phyloP scores from a whole-genome alignment of 192 early-diverging fungal genomes.

The Glomus cerebriforme region DNA sequence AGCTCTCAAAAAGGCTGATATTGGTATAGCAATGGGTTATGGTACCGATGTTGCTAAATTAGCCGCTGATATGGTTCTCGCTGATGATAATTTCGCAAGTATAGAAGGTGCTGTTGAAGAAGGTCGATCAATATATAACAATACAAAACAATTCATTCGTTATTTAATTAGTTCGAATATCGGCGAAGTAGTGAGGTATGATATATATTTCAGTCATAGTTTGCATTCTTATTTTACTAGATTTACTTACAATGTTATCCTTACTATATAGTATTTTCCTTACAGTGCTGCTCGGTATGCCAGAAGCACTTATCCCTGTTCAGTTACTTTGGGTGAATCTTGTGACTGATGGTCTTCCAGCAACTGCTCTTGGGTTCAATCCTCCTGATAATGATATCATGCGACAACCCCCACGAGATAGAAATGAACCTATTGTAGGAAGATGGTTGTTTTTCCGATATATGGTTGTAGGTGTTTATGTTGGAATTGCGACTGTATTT shows the following conservation, averaged over 20 bases:
- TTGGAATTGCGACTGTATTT: constrained; percentile 92
- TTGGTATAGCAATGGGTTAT: constrained; percentile 98
- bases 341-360: constrained; percentile 96
- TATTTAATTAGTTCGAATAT: constrained; percentile 99
- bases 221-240: not conserved
- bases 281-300: constrained; percentile 94
- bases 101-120: constrained; percentile 97
- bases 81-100: constrained; percentile 99
- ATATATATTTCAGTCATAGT: not conserved
- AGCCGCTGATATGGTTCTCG: constrained; percentile 97
- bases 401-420: constrained; percentile 82
- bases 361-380: constrained; percentile 98
- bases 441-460: constrained; percentile 96
- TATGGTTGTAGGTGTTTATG: constrained; percentile 88
- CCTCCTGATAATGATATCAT: constrained; percentile 97
- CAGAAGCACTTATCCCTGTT: constrained; percentile 96
- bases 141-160: constrained; percentile 99
- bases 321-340: constrained; percentile 99
- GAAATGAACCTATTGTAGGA: constrained; percentile 87
- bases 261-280: constrained; percentile 72
- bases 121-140: constrained; percentile 97
- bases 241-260: not conserved
- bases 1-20: constrained; percentile 96
- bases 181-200: constrained; percentile 88
- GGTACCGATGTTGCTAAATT: constrained; percentile 99